Base-by-base conservation (phyloP, 208 protist species). In the Acanthamoeba sp. region DNA sequence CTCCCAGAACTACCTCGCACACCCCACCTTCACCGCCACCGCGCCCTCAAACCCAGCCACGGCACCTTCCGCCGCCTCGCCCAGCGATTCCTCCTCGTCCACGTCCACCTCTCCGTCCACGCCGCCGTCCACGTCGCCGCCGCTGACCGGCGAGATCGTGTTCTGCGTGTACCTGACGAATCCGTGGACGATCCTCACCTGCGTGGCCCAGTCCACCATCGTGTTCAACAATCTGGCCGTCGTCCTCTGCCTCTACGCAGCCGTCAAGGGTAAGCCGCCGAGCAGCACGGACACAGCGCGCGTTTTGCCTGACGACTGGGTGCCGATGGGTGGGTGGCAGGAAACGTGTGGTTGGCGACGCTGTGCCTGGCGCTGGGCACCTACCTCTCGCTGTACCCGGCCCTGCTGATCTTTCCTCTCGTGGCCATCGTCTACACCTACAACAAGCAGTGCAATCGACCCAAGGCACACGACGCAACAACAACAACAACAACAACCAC, bases 201-300 rank as follows among this genome's bases (percentile, higher is more conserved):
- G 90, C 27, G 90, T 94, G n/a, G 62, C 90, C 27, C 69, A 52
- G 36, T 94, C 90, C n/a, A 80, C 71, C 45, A 80, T 94, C 62
- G 52, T 94, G 29, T 94, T 94, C 66, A 94, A 94, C 90, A 94
- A 94, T 36, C 73, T 94, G 14, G 69, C 90, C 38, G 73, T 94
- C 27, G 32, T 85, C 9, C 69, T 85, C 22, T 94, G 69, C 50
- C 90, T 94, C 29, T 94, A 94, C 52, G 62, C 71, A 22, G 90
- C 90, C 50, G 52, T 94, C n/a, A 80, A 69, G 48, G 89, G 89
- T 93, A 7, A 22, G 10, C 2, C 52, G 52, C 45, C 45, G 45
- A 3, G 45, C 45, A 48, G 27, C 34, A 42, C 6, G 24, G 14
- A 73, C 36, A 24, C 57, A 45, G 20, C 16, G 1, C 36, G 36